phyloP scores from a whole-genome alignment of 2,329 filamentous ascomycete genomes.

The Chalaropsis thielavioides region DNA sequence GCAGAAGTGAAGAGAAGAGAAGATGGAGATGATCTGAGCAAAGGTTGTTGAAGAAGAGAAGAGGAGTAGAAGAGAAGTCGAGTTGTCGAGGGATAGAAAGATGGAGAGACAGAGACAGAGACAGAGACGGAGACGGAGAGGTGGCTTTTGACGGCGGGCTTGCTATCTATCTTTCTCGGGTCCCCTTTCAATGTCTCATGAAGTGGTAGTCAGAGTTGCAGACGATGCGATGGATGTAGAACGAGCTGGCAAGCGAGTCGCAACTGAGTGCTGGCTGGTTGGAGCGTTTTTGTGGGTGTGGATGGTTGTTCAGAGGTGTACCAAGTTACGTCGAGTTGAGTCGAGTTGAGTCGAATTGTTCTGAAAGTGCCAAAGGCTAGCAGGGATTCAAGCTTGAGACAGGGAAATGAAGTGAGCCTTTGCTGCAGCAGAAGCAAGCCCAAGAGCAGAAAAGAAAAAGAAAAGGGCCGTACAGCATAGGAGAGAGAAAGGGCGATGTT shows the following conservation, averaged over 20 bases:
- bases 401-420: not conserved
- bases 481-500: not conserved
- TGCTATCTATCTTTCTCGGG: too few relatives aligned
- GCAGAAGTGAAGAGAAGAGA: not conserved
- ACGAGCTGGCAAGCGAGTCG: not conserved
- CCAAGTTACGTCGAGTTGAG: not conserved
- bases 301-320: not conserved
- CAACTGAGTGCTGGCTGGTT: not conserved
- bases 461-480: not conserved
- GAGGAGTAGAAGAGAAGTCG: not conserved
- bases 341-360: too few relatives aligned
- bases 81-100: too few relatives aligned
- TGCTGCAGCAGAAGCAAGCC: not conserved
- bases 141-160: too few relatives aligned
- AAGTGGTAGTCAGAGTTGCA: not conserved
- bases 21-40: not conserved
- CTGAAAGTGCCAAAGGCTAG: not conserved
- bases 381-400: not conserved
- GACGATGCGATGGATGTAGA: not conserved
- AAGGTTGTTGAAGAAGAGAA: not conserved
- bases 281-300: not conserved
- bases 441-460: slow-evolving; percentile 5
- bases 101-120: not conserved
- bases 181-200: too few relatives aligned
- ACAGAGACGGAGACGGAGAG: too few relatives aligned